These are phyloP conservation scores for Aspergillus clavatus DNA, from an alignment of 2,329 filamentous ascomycete genomes.

Conservation along the genomic window DNA sequence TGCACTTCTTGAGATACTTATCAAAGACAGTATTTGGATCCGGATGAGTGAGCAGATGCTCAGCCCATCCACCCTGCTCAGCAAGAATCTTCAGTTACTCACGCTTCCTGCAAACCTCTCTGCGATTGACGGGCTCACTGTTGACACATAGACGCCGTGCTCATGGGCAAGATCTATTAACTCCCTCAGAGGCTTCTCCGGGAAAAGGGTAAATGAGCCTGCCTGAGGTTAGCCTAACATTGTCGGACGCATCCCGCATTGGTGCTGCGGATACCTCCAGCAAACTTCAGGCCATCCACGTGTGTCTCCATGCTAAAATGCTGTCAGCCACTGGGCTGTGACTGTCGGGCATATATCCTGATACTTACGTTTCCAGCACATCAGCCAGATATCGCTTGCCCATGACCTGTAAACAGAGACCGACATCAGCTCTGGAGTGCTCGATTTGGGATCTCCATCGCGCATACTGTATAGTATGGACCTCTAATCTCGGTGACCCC, in stretches of 20 bases:
- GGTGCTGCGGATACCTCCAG: conserved; percentile 34
- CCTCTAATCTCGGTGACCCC: conserved; percentile 54
- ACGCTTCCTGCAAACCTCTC: neutral
- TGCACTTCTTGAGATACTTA: conserved; percentile 50
- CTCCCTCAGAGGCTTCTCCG: conserved; percentile 43
- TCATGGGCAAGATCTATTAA: conserved; percentile 48
- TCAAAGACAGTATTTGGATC: conserved; percentile 45
- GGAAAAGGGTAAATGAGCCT: conserved; percentile 50
- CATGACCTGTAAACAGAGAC: conserved; percentile 37
- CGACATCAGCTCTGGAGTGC: conserved; percentile 2
- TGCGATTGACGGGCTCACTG: conserved; percentile 27
- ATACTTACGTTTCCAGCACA: conserved; percentile 48
- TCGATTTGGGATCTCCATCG: neutral
- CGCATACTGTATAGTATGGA: conserved; percentile 49
- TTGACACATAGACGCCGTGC: conserved; percentile 51
- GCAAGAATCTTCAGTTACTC: neutral
- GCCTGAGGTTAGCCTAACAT: neutral
- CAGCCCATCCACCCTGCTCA: conserved; percentile 49
- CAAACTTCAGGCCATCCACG: conserved; percentile 54
- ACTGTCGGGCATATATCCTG: neutral
- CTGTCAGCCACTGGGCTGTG: conserved; percentile 3
- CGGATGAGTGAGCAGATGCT: conserved; percentile 49
- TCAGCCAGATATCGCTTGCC: conserved; percentile 50
- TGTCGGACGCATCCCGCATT: neutral
- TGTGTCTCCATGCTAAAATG: conserved; percentile 48